A percentile compares a stretch with the other conserved stretches of the same genome.
phyloP scores from a whole-genome alignment of 2,329 filamentous ascomycete genomes.

The Myriosclerotinia duriaeana region DNA sequence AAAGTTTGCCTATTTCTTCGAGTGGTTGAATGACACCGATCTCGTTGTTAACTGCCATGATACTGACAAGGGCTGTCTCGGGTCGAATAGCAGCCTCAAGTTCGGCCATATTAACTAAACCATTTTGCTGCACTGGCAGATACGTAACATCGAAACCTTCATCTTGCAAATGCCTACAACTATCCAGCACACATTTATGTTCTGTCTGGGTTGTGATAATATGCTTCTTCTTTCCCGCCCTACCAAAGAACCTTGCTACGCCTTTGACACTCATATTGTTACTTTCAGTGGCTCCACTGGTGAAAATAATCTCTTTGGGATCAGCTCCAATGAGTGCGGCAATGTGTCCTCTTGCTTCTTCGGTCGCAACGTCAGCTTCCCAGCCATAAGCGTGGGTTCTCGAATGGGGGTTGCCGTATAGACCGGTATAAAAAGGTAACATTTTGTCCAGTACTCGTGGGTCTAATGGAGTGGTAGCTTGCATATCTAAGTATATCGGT shows the following conservation, averaged over 20 bases:
- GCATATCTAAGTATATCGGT: conserved; percentile 98
- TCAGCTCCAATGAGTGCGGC: conserved; percentile 89
- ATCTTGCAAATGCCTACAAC: conserved; percentile 93
- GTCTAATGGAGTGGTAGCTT: conserved; percentile 93
- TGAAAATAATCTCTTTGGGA: conserved; percentile 98
- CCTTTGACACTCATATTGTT: conserved; percentile 99
- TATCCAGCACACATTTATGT: conserved; percentile 98
- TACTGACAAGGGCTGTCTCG: conserved; percentile 87
- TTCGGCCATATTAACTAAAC: conserved; percentile 79
- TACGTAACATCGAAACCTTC: conserved; percentile 98
- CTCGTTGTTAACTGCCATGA: conserved; percentile 99
- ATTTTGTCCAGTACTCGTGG: conserved; percentile 94
- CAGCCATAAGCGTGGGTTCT: conserved; percentile 97
- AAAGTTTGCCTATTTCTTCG: conserved; percentile 88
- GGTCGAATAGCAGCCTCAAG: conserved; percentile 87
- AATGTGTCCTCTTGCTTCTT: conserved; percentile 79
- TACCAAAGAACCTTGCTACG: conserved; percentile 91
- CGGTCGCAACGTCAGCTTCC: conserved; percentile 94
- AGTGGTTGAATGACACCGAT: conserved; percentile 98
- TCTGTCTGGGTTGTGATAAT: conserved; percentile 97
- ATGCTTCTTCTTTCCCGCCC: conserved; percentile 94
- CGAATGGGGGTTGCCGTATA: conserved; percentile 96
- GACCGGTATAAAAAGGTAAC: conserved; percentile 89
- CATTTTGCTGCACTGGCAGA: conserved; percentile 81
- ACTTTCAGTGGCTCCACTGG: conserved; percentile 94